Conservation (phyloP, 495 filamentous ascomycete genomes). For the Penicillium turbatum region DNA sequence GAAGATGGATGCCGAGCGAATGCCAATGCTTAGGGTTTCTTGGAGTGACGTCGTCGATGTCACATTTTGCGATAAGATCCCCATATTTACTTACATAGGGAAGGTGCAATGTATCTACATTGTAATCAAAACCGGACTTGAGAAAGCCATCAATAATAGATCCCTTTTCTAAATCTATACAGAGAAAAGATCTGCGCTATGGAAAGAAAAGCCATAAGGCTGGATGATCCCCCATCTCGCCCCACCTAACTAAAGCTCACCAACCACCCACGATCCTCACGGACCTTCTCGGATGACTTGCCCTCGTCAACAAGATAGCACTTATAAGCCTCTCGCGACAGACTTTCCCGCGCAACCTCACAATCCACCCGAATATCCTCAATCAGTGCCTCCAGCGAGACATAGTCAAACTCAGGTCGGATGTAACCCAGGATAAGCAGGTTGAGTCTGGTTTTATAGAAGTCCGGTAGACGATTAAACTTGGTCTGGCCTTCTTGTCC, state of each 20-base stretch:
- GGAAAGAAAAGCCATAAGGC: background rate
- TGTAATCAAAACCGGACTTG: no score
- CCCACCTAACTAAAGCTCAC: slow-evolving; percentile 24
- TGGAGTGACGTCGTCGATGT: slow-evolving; percentile 23
- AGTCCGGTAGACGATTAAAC: slow-evolving; percentile 58
- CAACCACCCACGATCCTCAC: slow-evolving; percentile 36
- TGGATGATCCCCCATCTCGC: background rate
- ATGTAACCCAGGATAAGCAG: slow-evolving; percentile 82
- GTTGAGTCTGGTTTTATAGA: slow-evolving; percentile 77
- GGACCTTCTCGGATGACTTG: slow-evolving; percentile 19
- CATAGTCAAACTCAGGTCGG: slow-evolving; percentile 84
- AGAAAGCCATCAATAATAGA: no score
- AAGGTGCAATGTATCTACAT: no score
- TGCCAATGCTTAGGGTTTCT: slow-evolving; percentile 20
- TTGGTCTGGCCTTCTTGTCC: slow-evolving; percentile 16
- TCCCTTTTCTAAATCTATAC: no score
- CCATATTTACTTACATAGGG: no score
- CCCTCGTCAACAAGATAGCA: slow-evolving; percentile 46
- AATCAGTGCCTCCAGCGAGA: slow-evolving; percentile 72
- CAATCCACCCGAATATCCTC: slow-evolving; percentile 87
- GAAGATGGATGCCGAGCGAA: slow-evolving; percentile 11
- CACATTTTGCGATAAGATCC: slow-evolving; percentile 2
- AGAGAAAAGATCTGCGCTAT: background rate
- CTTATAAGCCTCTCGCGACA: slow-evolving; percentile 64
- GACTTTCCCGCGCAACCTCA: slow-evolving; percentile 70